These are phyloP conservation scores for Nitzschia inconspicua DNA, from an alignment of 108 stramenopile species.

Conservation along the genomic window DNA sequence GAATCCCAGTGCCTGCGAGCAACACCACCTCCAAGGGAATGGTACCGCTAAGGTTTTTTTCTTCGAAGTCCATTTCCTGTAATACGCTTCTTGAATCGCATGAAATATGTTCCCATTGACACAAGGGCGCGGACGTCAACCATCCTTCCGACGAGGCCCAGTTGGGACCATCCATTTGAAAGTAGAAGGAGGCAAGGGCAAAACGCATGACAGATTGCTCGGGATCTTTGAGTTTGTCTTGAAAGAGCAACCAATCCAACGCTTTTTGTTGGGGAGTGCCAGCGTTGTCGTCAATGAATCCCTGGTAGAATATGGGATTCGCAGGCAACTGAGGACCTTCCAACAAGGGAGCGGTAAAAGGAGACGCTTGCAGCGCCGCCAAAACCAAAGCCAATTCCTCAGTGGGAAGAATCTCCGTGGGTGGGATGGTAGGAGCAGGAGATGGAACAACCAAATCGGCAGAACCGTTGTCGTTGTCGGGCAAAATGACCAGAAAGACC, in stretches of 20 bases:
- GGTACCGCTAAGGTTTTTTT: background rate
- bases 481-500: too few relatives aligned
- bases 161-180: slow-evolving; percentile 8
- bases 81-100: background rate
- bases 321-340: too few relatives aligned
- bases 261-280: slow-evolving; percentile 21
- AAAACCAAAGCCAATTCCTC: too few relatives aligned
- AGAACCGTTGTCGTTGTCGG: too few relatives aligned
- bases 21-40: slow-evolving; percentile 1
- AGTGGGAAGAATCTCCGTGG: too few relatives aligned
- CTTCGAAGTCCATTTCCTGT: slow-evolving; percentile 9
- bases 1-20: background rate
- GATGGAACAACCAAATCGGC: too few relatives aligned
- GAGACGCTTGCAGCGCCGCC: too few relatives aligned
- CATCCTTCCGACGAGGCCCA: slow-evolving; percentile 13
- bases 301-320: too few relatives aligned
- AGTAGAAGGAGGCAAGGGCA: slow-evolving; percentile 24
- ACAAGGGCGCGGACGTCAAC: slow-evolving; percentile 13
- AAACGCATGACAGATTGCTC: slow-evolving; percentile 13
- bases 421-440: too few relatives aligned
- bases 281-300: too few relatives aligned
- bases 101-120: slow-evolving; percentile 21
- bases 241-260: slow-evolving; percentile 24
- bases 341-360: too few relatives aligned
- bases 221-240: slow-evolving; percentile 5